Conservation (phyloP, 2,329 filamentous ascomycete genomes). For the Colletotrichum somersetense region DNA sequence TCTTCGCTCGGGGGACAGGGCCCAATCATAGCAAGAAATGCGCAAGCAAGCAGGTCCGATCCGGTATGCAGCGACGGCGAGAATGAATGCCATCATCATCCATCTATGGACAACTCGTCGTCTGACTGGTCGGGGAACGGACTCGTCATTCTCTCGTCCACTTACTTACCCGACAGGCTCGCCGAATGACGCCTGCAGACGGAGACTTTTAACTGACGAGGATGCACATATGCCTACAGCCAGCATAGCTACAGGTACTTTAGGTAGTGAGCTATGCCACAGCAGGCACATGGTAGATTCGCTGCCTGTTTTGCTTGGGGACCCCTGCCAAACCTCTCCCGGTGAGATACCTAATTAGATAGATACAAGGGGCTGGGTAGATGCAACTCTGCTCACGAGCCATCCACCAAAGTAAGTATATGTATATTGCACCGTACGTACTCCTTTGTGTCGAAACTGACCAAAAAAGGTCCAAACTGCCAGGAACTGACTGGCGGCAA, state of each 20-base stretch:
- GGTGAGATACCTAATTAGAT: too few relatives aligned
- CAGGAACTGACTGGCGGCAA: conserved; percentile 21
- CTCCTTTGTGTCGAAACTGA: conserved; percentile 14
- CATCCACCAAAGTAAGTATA: conserved; percentile 13
- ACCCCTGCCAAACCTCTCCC: conserved; percentile 1
- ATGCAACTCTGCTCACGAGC: conserved; percentile 8
- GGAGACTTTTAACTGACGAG: background rate
- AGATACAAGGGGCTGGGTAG: conserved; percentile 23
- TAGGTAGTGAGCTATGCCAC: background rate
- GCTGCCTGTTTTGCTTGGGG: conserved; percentile 14
- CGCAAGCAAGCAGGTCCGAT: conserved; percentile 1
- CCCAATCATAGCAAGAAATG: conserved; percentile 9
- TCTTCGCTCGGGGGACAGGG: background rate
- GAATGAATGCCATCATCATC: conserved; percentile 1
- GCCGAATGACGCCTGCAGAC: conserved; percentile 14
- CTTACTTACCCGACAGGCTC: background rate
- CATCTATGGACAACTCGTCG: background rate
- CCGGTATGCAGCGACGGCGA: conserved; percentile 27
- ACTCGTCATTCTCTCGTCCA: background rate
- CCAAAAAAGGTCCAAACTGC: conserved; percentile 18
- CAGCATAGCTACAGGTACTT: too few relatives aligned
- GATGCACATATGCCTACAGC: too few relatives aligned
- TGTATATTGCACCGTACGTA: conserved; percentile 15
- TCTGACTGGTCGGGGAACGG: conserved; percentile 33
- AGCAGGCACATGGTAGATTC: background rate